These are phyloP conservation scores for Globisporangium barbulae DNA, from an alignment of 352 stramenopile genomes.

Conservation along the genomic window DNA sequence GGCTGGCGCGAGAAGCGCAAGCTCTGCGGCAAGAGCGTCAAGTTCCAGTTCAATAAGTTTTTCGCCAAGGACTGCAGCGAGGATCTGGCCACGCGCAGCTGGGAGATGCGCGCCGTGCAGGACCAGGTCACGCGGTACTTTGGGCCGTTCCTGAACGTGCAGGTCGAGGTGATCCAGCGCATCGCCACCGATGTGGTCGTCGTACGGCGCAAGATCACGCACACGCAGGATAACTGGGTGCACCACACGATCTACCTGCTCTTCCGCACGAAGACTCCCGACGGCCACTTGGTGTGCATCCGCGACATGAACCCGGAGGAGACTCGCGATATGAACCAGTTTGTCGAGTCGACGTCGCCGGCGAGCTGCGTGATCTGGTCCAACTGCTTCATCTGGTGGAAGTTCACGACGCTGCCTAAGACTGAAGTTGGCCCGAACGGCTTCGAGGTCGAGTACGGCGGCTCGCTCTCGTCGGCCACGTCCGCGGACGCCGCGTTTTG, in stretches of 20 bases:
- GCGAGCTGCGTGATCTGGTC: conserved; percentile 48
- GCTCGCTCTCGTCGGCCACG: conserved; percentile 38
- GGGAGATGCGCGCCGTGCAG: conserved; percentile 52
- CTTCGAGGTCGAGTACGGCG: conserved; percentile 60
- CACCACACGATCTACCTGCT: conserved; percentile 71
- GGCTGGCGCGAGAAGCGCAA: conserved; percentile 61
- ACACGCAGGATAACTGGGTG: conserved; percentile 51
- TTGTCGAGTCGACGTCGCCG: conserved; percentile 14
- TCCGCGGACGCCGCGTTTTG: conserved; percentile 44
- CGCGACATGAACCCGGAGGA: conserved; percentile 54
- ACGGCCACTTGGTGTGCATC: conserved; percentile 67
- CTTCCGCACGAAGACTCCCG: conserved; percentile 61
- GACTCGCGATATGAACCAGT: conserved; percentile 28
- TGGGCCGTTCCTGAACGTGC: conserved; percentile 42
- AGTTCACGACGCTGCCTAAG: conserved; percentile 47
- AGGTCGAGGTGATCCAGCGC: conserved; percentile 52
- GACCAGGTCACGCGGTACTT: conserved; percentile 59
- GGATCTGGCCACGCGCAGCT: conserved; percentile 42
- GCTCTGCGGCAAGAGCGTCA: conserved; percentile 45
- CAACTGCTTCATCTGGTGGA: conserved; percentile 67
- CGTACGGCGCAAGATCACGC: conserved; percentile 51
- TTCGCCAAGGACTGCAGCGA: conserved; percentile 54
- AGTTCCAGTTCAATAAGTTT: conserved; percentile 61
- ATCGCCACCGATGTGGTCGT: conserved; percentile 51
- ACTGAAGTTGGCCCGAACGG: conserved; percentile 22